phyloP scores from a whole-genome alignment of 2,329 filamentous ascomycete genomes.

The Monosporascus ibericus region DNA sequence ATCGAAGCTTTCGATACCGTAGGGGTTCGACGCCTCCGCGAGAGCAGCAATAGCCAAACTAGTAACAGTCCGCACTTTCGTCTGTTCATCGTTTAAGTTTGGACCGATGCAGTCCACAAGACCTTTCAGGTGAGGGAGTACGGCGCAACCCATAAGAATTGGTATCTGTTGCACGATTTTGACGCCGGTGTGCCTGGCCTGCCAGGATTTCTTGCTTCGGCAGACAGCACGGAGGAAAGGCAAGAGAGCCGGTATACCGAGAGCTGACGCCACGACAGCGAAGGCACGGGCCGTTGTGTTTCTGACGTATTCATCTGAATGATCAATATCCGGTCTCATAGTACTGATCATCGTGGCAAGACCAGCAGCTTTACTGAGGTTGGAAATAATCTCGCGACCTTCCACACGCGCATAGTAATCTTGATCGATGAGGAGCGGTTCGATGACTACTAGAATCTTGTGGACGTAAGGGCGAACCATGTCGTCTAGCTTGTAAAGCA shows the following conservation, averaged over 20 bases:
- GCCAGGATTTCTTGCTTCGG: slow-evolving; percentile 98
- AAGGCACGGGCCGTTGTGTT: slow-evolving; percentile 97
- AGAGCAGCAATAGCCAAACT: slow-evolving; percentile 90
- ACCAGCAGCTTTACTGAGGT: slow-evolving; percentile 92
- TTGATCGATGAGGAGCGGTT: slow-evolving; percentile 97
- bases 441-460: slow-evolving; percentile 97
- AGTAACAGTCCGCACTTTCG: slow-evolving; percentile 94
- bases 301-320: slow-evolving; percentile 95
- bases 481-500: slow-evolving; percentile 97
- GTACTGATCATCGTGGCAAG: slow-evolving; percentile 98
- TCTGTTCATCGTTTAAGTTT: slow-evolving; percentile 95
- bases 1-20: slow-evolving; percentile 98
- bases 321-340: slow-evolving; percentile 97
- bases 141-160: slow-evolving; percentile 96
- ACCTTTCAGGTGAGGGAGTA: slow-evolving; percentile 90
- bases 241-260: slow-evolving; percentile 90
- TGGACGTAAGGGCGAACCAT: slow-evolving; percentile 94
- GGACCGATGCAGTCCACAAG: slow-evolving; percentile 94
- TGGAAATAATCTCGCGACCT: slow-evolving; percentile 97
- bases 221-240: slow-evolving; percentile 95
- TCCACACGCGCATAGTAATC: slow-evolving; percentile 99
- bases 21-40: slow-evolving; percentile 93
- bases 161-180: slow-evolving; percentile 99
- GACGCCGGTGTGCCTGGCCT: slow-evolving; percentile 93
- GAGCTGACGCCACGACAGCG: slow-evolving; percentile 90